phyloP scores from a whole-genome alignment of 129 eudicot species.

The Kitagawia praeruptora region DNA sequence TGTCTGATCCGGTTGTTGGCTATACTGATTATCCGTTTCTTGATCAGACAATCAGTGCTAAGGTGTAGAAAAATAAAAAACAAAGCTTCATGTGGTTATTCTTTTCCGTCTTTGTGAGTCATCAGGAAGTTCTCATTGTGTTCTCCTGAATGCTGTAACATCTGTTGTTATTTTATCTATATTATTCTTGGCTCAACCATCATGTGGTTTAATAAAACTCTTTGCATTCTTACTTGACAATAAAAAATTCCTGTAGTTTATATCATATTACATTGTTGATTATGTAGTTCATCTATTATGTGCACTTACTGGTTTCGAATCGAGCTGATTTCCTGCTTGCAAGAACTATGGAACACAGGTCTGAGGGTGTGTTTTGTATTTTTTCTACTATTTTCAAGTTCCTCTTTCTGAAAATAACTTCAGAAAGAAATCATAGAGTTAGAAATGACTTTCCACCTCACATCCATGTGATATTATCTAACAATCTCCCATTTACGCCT shows the following conservation, averaged over 20 bases:
- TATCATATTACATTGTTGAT: not conserved
- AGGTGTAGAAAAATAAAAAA: not conserved
- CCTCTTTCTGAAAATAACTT: no score
- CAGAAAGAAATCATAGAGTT: no score
- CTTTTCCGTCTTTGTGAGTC: not conserved
- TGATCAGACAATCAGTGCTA: constrained; percentile 7
- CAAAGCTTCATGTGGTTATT: not conserved
- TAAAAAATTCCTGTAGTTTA: not conserved
- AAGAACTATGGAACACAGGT: no score
- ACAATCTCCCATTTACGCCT: no score
- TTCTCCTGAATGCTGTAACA: not conserved
- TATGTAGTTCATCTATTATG: not conserved
- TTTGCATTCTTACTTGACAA: not conserved
- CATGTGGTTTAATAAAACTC: not conserved
- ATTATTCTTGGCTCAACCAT: not conserved
- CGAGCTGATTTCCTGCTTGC: no score
- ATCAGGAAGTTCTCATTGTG: not conserved
- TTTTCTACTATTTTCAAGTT: no score
- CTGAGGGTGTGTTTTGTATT: no score
- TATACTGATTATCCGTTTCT: constrained; percentile 16
- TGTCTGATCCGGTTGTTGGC: constrained; percentile 13
- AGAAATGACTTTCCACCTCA: no score
- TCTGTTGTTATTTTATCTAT: not conserved
- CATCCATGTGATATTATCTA: no score
- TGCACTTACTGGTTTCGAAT: not conserved